Percentiles rank a stretch among this genome's conserved stretches.
Conservation (phyloP, 768 basidiomycete genomes). For the Dendrothele bispora region DNA sequence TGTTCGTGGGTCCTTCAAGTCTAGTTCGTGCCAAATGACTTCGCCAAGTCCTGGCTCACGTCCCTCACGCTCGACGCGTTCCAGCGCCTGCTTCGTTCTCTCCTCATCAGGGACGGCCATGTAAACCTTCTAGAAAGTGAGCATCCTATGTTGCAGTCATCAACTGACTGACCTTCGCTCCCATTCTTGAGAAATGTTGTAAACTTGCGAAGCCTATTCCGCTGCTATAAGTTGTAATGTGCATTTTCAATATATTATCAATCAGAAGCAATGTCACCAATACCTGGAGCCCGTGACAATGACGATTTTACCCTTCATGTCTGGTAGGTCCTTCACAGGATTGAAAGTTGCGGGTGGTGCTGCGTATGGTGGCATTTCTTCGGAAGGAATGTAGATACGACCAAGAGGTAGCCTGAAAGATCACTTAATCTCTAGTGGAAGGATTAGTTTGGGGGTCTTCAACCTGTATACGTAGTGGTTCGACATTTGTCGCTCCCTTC, state of each 20-base stretch:
- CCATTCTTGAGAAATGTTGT: background rate
- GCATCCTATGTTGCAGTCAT: background rate
- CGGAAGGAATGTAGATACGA: too few relatives aligned
- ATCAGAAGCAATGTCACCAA: background rate
- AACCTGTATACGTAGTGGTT: too few relatives aligned
- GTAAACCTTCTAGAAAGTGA: background rate
- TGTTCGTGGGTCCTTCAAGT: background rate
- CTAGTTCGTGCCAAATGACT: background rate
- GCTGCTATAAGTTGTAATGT: background rate
- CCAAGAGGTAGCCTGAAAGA: too few relatives aligned
- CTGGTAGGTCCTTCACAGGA: conserved; percentile 22
- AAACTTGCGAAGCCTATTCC: background rate
- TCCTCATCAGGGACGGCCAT: background rate
- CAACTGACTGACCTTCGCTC: background rate
- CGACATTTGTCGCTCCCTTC: too few relatives aligned
- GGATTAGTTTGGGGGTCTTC: too few relatives aligned
- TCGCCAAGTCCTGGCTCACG: background rate
- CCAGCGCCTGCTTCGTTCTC: background rate
- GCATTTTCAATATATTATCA: background rate
- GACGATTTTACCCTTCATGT: background rate
- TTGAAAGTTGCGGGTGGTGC: conserved; percentile 18
- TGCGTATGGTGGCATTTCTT: too few relatives aligned
- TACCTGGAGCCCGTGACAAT: background rate
- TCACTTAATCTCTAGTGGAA: too few relatives aligned
- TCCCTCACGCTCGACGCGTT: background rate